phyloP scores from a whole-genome alignment of 306 rosid genomes.

The Pueraria montana region DNA sequence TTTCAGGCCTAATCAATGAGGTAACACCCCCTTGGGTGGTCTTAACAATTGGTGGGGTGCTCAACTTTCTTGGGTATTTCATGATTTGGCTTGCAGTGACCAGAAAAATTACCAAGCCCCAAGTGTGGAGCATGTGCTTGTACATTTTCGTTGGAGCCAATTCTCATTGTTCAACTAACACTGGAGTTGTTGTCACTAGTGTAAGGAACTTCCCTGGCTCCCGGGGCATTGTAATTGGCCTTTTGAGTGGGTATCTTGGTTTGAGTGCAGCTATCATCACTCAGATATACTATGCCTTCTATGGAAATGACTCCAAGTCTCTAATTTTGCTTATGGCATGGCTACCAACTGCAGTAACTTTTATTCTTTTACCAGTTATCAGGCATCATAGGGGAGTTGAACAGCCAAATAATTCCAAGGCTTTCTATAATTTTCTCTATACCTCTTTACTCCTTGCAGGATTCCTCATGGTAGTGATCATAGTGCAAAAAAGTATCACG shows the following conservation, averaged over 20 bases:
- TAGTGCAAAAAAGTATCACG: conserved; percentile 53
- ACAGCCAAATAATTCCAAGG: conserved; percentile 55
- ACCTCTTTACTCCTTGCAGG: conserved; percentile 63
- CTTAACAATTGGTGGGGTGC: conserved; percentile 49
- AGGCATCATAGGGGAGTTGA: conserved; percentile 46
- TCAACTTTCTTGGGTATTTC: conserved; percentile 53
- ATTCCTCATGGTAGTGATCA: conserved; percentile 60
- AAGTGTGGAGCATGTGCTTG: conserved; percentile 46
- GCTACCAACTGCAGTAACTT: conserved; percentile 67
- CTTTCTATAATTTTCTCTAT: conserved; percentile 72
- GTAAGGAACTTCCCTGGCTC: conserved; percentile 56
- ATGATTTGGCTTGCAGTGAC: conserved; percentile 60
- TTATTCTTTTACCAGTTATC: conserved; percentile 57
- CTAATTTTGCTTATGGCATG: no score
- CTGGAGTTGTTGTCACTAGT: conserved; percentile 51
- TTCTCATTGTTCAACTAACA: conserved; percentile 59
- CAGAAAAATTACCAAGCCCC: conserved; percentile 50
- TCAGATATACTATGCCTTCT: no score
- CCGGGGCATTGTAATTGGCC: conserved; percentile 52
- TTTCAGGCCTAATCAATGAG: conserved; percentile 53
- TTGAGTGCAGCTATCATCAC: no score
- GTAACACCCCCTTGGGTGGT: conserved; percentile 57
- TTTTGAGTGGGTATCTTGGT: conserved; percentile 54
- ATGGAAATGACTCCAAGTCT: no score
- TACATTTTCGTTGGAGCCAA: conserved; percentile 52